Evolutionary conservation across 1,284 basidiomycete species (phyloP).

Genomic region (Apiotrichum laibachii): DNA sequence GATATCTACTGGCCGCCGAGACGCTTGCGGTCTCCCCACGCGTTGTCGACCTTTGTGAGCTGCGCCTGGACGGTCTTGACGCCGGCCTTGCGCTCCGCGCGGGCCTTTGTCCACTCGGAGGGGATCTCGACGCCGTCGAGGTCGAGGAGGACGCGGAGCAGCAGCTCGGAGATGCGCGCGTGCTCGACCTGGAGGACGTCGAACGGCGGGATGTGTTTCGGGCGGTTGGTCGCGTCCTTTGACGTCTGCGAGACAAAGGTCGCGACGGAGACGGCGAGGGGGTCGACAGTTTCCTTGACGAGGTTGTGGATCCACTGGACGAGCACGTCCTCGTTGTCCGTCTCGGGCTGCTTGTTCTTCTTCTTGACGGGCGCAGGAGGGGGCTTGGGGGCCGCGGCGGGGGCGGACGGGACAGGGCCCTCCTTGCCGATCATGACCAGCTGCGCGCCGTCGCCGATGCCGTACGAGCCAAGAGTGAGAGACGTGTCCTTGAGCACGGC

Average conservation of each 20-base stretch:
- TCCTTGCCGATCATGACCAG: slow-evolving; percentile 47
- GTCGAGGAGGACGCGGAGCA: slow-evolving; percentile 53
- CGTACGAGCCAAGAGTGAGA: slow-evolving; percentile 48
- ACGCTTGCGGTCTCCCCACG: slow-evolving; percentile 51
- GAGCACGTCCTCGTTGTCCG: slow-evolving; percentile 42
- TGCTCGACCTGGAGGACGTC: slow-evolving; percentile 48
- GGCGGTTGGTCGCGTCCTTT: slow-evolving; percentile 35
- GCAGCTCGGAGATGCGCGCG: slow-evolving; percentile 49
- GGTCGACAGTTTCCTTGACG: slow-evolving; percentile 33
- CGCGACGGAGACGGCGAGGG: slow-evolving; percentile 33
- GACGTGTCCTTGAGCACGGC: slow-evolving; percentile 51
- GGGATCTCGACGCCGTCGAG: slow-evolving; percentile 54
- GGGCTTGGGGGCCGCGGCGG: slow-evolving; percentile 11
- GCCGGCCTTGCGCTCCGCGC: slow-evolving; percentile 53
- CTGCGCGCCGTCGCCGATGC: slow-evolving; percentile 43
- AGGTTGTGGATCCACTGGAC: slow-evolving; percentile 44
- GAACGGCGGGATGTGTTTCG: slow-evolving; percentile 38
- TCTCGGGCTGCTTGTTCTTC: slow-evolving; percentile 49
- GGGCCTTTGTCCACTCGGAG: slow-evolving; percentile 49
- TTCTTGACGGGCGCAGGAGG: slow-evolving; percentile 28
- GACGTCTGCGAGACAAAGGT: slow-evolving; percentile 40
- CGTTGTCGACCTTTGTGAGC: slow-evolving; percentile 51
- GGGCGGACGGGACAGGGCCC: slow-evolving; percentile 32
- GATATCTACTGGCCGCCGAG: slow-evolving; percentile 26
- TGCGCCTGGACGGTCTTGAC: slow-evolving; percentile 52